Evolutionary conservation across 352 stramenopile species (phyloP).

Genomic region (Lagenidium giganteum): DNA sequence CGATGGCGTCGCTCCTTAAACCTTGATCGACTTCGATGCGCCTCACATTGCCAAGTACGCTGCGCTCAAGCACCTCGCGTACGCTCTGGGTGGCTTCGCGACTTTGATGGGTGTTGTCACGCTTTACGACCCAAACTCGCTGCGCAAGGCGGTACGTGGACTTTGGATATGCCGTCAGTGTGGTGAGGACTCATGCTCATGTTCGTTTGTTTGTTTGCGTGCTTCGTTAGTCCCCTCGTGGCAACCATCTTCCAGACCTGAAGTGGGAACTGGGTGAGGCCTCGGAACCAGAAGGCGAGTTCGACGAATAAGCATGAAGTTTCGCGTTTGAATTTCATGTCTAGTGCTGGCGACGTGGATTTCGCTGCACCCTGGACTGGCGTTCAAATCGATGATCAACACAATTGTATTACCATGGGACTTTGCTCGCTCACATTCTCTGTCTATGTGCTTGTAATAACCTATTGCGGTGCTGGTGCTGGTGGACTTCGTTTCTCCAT

Average conservation of each 20-base stretch:
- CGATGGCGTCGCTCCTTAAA: conserved; percentile 81
- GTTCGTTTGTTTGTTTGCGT: background rate
- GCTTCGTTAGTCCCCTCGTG: too few relatives aligned
- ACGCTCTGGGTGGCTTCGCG: conserved; percentile 44
- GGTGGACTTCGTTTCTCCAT: conserved; percentile 60
- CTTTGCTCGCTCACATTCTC: too few relatives aligned
- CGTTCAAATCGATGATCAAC: too few relatives aligned
- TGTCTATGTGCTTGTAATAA: too few relatives aligned
- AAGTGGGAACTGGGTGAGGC: conserved; percentile 77
- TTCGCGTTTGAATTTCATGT: too few relatives aligned
- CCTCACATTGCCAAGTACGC: conserved; percentile 79
- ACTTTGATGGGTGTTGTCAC: conserved; percentile 78
- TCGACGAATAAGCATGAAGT: conserved; percentile 55
- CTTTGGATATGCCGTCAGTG: too few relatives aligned
- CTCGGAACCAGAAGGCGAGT: conserved; percentile 77
- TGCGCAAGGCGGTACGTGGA: conserved; percentile 73
- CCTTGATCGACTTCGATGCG: conserved; percentile 86
- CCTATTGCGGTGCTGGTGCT: too few relatives aligned
- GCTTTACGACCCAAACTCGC: conserved; percentile 76
- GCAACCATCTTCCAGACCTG: conserved; percentile 69
- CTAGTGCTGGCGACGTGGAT: too few relatives aligned
- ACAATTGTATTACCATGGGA: too few relatives aligned
- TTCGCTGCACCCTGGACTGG: too few relatives aligned
- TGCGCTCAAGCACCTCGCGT: conserved; percentile 59
- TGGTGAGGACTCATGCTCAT: too few relatives aligned